Conservation (phyloP, 176 grass and related monocot genomes). For the Alopecurus myosuroides region DNA sequence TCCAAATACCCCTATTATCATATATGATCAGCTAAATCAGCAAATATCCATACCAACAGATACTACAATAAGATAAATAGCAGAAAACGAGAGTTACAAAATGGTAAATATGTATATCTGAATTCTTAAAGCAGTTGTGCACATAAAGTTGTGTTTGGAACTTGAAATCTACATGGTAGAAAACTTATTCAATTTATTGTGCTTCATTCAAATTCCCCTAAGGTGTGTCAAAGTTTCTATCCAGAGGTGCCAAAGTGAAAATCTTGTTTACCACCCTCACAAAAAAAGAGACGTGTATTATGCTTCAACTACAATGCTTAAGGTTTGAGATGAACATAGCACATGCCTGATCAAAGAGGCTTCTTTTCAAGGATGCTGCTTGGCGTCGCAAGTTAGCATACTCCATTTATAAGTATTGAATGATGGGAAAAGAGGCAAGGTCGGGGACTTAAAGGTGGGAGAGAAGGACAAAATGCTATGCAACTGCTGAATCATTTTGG, state of each 20-base stretch:
- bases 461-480: slow-evolving; percentile 13
- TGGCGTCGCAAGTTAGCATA: slow-evolving; percentile 57
- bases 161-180: not conserved
- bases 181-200: slow-evolving; percentile 10
- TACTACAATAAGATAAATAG: not conserved
- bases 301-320: slow-evolving; percentile 7
- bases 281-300: not conserved
- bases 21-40: slow-evolving; percentile 13
- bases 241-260: not conserved
- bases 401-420: slow-evolving; percentile 54
- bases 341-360: slow-evolving; percentile 78
- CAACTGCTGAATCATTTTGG: not conserved
- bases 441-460: slow-evolving; percentile 20
- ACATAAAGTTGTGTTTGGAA: not conserved
- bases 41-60: not conserved
- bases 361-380: slow-evolving; percentile 64
- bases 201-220: slow-evolving; percentile 21
- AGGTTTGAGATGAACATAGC: not conserved
- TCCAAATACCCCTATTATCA: slow-evolving; percentile 74
- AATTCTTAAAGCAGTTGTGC: not conserved
- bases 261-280: not conserved
- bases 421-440: slow-evolving; percentile 17
- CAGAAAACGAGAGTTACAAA: not conserved
- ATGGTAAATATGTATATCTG: not conserved
- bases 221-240: not conserved